Evolutionary conservation across 805 yeast genomes (phyloP).

Genomic region (Ogataea minuta): DNA sequence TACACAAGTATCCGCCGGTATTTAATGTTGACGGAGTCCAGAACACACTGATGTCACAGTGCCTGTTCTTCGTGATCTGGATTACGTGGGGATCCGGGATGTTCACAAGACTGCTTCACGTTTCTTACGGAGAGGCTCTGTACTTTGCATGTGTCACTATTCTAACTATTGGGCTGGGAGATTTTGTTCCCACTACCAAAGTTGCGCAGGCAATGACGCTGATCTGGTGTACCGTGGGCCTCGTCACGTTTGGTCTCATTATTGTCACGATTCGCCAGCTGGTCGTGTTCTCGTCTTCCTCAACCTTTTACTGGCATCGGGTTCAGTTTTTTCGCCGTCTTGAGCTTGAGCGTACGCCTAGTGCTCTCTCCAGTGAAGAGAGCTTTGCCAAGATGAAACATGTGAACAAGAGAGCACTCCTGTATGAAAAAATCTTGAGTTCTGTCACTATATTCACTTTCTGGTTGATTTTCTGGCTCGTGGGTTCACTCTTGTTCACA

Average conservation of each 20-base stretch:
- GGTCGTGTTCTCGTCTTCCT: conserved; percentile 57
- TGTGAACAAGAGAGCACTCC: conserved; percentile 43
- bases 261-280: conserved; percentile 67
- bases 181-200: conserved; percentile 52
- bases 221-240: conserved; percentile 66
- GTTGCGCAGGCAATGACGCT: conserved; percentile 59
- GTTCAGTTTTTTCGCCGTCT: conserved; percentile 50
- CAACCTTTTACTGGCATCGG: conserved; percentile 64
- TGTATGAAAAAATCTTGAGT: conserved; percentile 39
- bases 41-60: conserved; percentile 70
- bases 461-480: conserved; percentile 61
- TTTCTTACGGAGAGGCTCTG: conserved; percentile 62
- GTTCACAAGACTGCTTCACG: conserved; percentile 44
- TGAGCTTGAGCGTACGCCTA: conserved; percentile 23
- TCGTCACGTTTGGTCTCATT: conserved; percentile 70
- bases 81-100: conserved; percentile 66
- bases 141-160: conserved; percentile 73
- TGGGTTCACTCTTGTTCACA: conserved; percentile 68
- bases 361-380: conserved; percentile 38
- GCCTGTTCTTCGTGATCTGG: conserved; percentile 66
- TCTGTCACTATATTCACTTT: conserved; percentile 39
- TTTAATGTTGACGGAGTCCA: conserved; percentile 69
- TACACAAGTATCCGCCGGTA: conserved; percentile 62
- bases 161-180: conserved; percentile 82
- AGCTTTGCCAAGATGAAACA: conserved; percentile 56